These are phyloP conservation scores for Apiosordaria backusii DNA, from an alignment of 495 filamentous ascomycete genomes.

Conservation along the genomic window DNA sequence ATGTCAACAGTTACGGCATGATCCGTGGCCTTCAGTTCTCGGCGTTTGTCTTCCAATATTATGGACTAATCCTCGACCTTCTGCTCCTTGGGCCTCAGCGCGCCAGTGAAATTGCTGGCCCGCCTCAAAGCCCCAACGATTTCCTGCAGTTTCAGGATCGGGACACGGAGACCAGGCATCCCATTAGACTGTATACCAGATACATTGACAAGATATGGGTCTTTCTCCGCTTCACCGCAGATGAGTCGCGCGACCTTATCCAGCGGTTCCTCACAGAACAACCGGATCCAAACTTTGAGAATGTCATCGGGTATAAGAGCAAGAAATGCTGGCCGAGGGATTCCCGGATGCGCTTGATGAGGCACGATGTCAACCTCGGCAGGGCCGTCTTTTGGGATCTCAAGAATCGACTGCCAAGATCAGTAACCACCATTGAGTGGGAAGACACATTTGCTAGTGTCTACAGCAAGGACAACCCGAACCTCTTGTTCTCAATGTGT, in stretches of 20 bases:
- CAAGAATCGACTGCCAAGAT: slow-evolving; percentile 93
- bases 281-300: slow-evolving; percentile 98
- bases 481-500: slow-evolving; percentile 95
- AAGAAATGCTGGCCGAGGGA: slow-evolving; percentile 99
- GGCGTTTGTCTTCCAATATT: slow-evolving; percentile 98
- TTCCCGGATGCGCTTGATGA: slow-evolving; percentile 96
- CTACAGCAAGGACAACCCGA: slow-evolving; percentile 97
- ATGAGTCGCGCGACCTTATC: slow-evolving; percentile 93
- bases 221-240: slow-evolving; percentile 87
- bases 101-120: slow-evolving; percentile 94
- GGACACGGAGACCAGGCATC: slow-evolving; percentile 85
- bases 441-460: slow-evolving; percentile 99
- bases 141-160: slow-evolving; percentile 96
- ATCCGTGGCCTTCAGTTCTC: slow-evolving; percentile 97
- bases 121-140: slow-evolving; percentile 95
- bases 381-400: slow-evolving; percentile 99
- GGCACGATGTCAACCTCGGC: slow-evolving; percentile 97
- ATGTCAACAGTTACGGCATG: slow-evolving; percentile 97
- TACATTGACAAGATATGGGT: slow-evolving; percentile 99
- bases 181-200: slow-evolving; percentile 92
- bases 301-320: slow-evolving; percentile 97
- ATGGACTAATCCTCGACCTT: slow-evolving; percentile 92
- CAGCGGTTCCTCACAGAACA: slow-evolving; percentile 98
- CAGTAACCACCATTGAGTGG: slow-evolving; percentile 97
- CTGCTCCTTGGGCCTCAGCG: slow-evolving; percentile 89